phyloP scores from a whole-genome alignment of 2,329 filamentous ascomycete genomes.

The Alternaria panax region DNA sequence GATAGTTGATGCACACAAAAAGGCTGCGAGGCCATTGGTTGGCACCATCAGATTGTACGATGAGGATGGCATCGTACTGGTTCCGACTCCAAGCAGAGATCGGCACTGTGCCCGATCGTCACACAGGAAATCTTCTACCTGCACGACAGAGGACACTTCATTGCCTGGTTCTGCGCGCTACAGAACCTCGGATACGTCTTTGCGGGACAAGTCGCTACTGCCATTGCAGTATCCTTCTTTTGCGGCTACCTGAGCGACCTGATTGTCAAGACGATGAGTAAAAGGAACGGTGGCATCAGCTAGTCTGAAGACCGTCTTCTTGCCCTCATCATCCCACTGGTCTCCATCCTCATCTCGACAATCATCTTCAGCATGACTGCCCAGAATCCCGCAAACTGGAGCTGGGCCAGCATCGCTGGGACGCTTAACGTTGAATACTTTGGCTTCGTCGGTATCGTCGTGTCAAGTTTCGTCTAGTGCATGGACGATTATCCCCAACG shows the following conservation, averaged over 20 bases:
- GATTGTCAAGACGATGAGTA: constrained; percentile 11
- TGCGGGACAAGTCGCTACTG: constrained; percentile 14
- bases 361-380: constrained; percentile 18
- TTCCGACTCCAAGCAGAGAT: constrained; percentile 19
- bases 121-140: constrained; percentile 20
- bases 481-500: constrained; percentile 22
- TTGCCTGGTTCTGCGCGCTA: constrained; percentile 21
- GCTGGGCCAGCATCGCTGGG: constrained; percentile 19
- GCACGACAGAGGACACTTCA: constrained; percentile 16
- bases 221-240: constrained; percentile 17
- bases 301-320: constrained; percentile 16
- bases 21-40: constrained; percentile 20
- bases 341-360: constrained; percentile 14
- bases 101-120: constrained; percentile 17
- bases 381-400: constrained; percentile 12
- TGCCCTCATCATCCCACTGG: constrained; percentile 13
- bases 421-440: constrained; percentile 20
- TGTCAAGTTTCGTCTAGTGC: constrained; percentile 17
- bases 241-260: constrained; percentile 16
- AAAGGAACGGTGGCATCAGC: constrained; percentile 7
- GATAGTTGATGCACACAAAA: constrained; percentile 17
- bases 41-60: constrained; percentile 18
- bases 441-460: constrained; percentile 16
- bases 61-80: constrained; percentile 20
- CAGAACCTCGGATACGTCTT: constrained; percentile 24